Evolutionary conservation across 1,139 yeast species (phyloP), one percentile per base, ranked within the genome.

Genomic region (Nakaseomyces delphensis): DNA sequence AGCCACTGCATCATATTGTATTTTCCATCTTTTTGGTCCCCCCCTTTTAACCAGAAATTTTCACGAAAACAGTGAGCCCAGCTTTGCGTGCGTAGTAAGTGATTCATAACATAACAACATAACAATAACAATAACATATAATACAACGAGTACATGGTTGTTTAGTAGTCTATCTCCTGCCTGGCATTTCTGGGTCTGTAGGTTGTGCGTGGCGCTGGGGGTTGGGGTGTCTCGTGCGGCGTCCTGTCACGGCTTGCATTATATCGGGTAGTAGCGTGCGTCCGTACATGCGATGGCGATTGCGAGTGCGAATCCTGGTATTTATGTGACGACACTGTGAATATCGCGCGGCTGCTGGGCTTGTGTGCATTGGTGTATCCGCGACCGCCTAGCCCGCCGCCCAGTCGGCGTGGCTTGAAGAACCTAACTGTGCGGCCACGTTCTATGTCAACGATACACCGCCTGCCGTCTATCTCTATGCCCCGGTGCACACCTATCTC

Each of bases 361-460:
- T 8, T 30, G 15, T 11, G 6, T 32, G 36, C 8, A 20, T 21
- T 39, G 70, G n/a, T 59, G 50, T 72, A 70, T 19, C 71, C 76
- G 43, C 85, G 64, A 2, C 85, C 85, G 5, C 86, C 87, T 10
- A 77, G 58, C 0, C 89, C 89, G 3, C 91, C 91, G 1, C 86
- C 89, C 1, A 83, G 63, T 45, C 83, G 60, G 57, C 89, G 64
- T 0, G 98, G 98, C 47, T 73, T 74, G 94, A 96, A 91, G 49
- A 72, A 73, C 46, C 83, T 73, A 11, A 78, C 76, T 0, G 83
- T 65, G 28, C 96, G 66, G 1, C 95, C 94, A 43, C 96, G 67
- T 57, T 87, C 97, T 23, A 80, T 77, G 59, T 91, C 98, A 1
- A 83, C 86, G 18, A 86, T 62, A 3, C 83, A 69, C 4, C 72